phyloP scores from a whole-genome alignment of 2,329 filamentous ascomycete species.

The Chaetomium sp. region DNA sequence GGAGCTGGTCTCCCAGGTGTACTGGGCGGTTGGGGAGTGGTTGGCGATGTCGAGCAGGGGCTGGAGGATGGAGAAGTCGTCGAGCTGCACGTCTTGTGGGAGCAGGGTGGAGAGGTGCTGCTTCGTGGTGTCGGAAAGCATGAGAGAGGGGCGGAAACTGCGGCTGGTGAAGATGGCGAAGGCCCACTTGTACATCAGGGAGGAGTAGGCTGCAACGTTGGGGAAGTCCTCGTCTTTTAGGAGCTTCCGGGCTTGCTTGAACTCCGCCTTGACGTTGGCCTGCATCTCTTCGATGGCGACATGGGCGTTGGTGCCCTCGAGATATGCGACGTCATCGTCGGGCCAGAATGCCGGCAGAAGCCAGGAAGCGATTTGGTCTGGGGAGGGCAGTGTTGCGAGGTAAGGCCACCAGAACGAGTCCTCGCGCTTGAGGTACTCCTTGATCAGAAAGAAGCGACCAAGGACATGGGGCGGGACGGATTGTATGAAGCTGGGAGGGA shows the following conservation, averaged over 20 bases:
- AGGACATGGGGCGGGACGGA: constrained; percentile 59
- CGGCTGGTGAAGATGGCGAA: constrained; percentile 66
- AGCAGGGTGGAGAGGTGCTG: constrained; percentile 40
- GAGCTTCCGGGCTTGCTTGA: constrained; percentile 45
- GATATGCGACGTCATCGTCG: constrained; percentile 58
- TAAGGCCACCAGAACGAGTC: constrained; percentile 70
- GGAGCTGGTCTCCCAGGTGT: constrained; percentile 59
- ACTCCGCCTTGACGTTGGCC: constrained; percentile 50
- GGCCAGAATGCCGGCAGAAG: constrained; percentile 66
- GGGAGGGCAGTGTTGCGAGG: constrained; percentile 65
- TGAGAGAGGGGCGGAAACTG: constrained; percentile 64
- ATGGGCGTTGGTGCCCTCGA: constrained; percentile 57
- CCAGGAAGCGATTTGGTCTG: constrained; percentile 53
- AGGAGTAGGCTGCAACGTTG: constrained; percentile 45
- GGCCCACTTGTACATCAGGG: constrained; percentile 63
- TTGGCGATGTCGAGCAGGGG: constrained; percentile 74
- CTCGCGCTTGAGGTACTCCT: constrained; percentile 62
- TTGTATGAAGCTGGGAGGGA: constrained; percentile 55
- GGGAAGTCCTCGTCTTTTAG: constrained; percentile 40
- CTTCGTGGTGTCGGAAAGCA: constrained; percentile 45
- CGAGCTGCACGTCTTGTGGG: constrained; percentile 46
- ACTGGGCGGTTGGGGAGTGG: constrained; percentile 62
- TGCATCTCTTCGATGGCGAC: constrained; percentile 54
- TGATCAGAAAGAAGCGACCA: constrained; percentile 68
- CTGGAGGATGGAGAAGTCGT: constrained; percentile 68